These are phyloP conservation scores for Hyphopichia pseudoburtonii DNA, from an alignment of 1,139 yeast species.

Conservation along the genomic window DNA sequence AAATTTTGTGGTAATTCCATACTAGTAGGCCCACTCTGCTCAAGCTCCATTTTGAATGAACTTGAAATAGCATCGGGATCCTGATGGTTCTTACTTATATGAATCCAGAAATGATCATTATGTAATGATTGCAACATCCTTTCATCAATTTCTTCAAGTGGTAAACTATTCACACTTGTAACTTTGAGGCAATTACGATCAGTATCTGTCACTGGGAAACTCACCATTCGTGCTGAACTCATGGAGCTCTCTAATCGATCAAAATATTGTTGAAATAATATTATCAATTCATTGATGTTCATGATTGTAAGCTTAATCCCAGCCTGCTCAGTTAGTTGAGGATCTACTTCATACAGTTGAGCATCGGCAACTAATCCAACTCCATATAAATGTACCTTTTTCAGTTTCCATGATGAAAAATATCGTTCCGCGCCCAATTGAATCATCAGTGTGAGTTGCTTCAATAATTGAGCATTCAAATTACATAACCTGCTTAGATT, in stretches of 20 bases:
- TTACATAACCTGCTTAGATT: background rate
- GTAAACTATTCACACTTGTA: background rate
- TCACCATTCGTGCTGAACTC: background rate
- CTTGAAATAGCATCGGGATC: slow-evolving; percentile 1
- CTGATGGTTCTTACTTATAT: background rate
- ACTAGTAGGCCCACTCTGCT: background rate
- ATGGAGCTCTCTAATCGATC: background rate
- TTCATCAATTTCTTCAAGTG: background rate
- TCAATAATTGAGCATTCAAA: background rate
- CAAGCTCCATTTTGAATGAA: slow-evolving; percentile 1
- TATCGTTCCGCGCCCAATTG: background rate
- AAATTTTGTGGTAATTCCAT: background rate
- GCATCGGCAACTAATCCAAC: slow-evolving; percentile 1
- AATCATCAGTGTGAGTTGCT: background rate
- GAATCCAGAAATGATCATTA: slow-evolving; percentile 4
- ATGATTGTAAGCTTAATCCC: background rate
- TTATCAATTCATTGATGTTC: slow-evolving; percentile 2
- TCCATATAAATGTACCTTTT: slow-evolving; percentile 2
- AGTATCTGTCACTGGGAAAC: background rate
- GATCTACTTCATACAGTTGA: slow-evolving; percentile 1
- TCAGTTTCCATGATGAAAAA: slow-evolving; percentile 2
- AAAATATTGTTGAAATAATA: background rate
- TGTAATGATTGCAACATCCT: slow-evolving; percentile 1
- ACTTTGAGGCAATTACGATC: background rate
- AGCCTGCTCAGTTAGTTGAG: slow-evolving; percentile 1